Percentiles rank a stretch among this genome's conserved stretches.
phyloP scores from a whole-genome alignment of 352 stramenopile species.

The Globisporangium canariense region DNA sequence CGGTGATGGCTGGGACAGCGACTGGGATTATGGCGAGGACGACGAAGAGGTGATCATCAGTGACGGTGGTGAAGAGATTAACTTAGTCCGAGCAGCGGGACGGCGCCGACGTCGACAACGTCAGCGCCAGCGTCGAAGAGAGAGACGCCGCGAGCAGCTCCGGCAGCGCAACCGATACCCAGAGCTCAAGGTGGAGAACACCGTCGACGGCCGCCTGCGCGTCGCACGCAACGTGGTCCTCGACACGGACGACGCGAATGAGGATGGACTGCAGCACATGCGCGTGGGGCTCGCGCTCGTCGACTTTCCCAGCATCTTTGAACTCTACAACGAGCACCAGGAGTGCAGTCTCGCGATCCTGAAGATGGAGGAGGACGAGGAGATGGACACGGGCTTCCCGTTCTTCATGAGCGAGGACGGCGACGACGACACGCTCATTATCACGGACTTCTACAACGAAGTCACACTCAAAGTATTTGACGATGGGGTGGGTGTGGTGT shows the following conservation, averaged over 20 bases:
- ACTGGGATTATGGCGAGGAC: constrained; percentile 9
- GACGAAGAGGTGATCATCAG: constrained; percentile 2
- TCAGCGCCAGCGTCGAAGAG: not conserved
- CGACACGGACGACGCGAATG: constrained; percentile 63
- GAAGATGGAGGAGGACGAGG: constrained; percentile 81
- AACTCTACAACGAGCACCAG: constrained; percentile 66
- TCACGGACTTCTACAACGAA: constrained; percentile 62
- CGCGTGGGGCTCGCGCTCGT: constrained; percentile 56
- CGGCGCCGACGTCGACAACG: constrained; percentile 1
- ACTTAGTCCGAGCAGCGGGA: not conserved
- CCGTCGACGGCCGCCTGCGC: constrained; percentile 41
- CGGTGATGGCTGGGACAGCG: constrained; percentile 5
- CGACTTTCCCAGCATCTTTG: constrained; percentile 70
- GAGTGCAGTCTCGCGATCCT: constrained; percentile 62
- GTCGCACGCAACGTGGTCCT: constrained; percentile 61
- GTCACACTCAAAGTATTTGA: constrained; percentile 53
- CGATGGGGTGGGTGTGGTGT: constrained; percentile 36
- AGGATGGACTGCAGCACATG: constrained; percentile 63
- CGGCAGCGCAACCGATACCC: constrained; percentile 31
- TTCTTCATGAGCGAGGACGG: constrained; percentile 71
- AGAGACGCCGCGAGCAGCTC: not conserved
- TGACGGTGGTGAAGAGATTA: not conserved
- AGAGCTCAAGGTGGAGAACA: constrained; percentile 50
- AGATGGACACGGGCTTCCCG: constrained; percentile 43
- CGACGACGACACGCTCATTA: constrained; percentile 62